These are phyloP conservation scores for Saturnispora hagleri DNA, from an alignment of 805 yeast genomes.

Conservation along the genomic window DNA sequence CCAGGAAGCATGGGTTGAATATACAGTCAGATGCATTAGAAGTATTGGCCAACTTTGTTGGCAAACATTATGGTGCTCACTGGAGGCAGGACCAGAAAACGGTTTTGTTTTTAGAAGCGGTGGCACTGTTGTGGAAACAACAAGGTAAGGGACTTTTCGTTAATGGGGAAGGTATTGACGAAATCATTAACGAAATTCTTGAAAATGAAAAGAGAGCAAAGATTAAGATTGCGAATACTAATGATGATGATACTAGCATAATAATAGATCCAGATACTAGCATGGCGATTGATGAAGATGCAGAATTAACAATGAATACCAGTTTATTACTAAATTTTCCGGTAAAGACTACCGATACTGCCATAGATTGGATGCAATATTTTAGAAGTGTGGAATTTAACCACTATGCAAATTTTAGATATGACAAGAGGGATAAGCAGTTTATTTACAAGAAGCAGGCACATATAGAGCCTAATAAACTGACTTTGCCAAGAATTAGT, in stretches of 20 bases:
- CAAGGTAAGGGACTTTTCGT: constrained; percentile 83
- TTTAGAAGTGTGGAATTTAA: constrained; percentile 57
- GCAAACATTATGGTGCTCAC: constrained; percentile 69
- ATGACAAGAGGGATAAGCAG: constrained; percentile 54
- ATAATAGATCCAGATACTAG: constrained; percentile 11
- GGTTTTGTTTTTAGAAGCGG: constrained; percentile 59
- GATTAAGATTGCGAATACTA: constrained; percentile 1
- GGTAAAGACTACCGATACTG: background rate
- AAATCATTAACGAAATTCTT: constrained; percentile 49
- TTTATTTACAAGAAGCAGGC: constrained; percentile 32
- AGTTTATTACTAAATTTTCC: constrained; percentile 3
- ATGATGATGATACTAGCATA: constrained; percentile 8
- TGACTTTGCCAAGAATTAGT: constrained; percentile 15
- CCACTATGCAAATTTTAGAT: constrained; percentile 54
- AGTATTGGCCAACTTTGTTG: constrained; percentile 64
- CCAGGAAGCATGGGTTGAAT: constrained; percentile 88
- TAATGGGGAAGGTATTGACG: constrained; percentile 61
- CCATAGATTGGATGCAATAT: constrained; percentile 62
- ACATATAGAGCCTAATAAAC: background rate
- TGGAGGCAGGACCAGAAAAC: constrained; percentile 63
- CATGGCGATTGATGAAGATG: constrained; percentile 7
- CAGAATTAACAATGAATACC: constrained; percentile 6
- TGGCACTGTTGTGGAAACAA: constrained; percentile 78
- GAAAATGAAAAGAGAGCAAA: constrained; percentile 12
- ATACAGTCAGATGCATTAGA: constrained; percentile 78